Base-by-base conservation (phyloP, 176 grass and related monocot species). In the Dendrocalamus sinicus region DNA sequence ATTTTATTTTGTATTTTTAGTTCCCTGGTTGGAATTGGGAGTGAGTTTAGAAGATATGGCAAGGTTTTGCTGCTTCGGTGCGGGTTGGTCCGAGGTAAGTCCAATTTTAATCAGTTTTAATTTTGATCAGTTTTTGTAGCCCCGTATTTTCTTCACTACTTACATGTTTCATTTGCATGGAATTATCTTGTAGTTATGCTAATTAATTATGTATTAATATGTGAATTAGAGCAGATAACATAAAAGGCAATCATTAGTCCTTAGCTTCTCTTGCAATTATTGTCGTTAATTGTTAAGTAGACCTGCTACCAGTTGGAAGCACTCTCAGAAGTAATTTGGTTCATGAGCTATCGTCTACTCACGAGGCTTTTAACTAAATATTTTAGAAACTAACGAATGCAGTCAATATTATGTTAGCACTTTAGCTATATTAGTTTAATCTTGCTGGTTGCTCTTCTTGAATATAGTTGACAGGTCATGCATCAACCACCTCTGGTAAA, bases 401-500 rank as follows among this genome's bases (percentile, higher is more conserved):
- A 63, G 2, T 52, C 17, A 45, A 7, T 26, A 17, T 23, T 37
- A 58, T 72, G 19, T 48, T 77, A 72, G 12, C 65, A 48, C 46
- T 86, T 46, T 0, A 69, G 13, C 53, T 51, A 13, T 37, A 30
- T 22, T 30, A 0, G 22, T 30, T 60, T 70, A n/a, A 17, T 39
- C n/a, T 53, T 55, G 53, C 63, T 88, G 69, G 88, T 10, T 65
- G 15, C 54, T 81, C 53, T 81, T 44, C 32, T 72, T 89, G 24
- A 82, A 67, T 66, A 72, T 74, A 94, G 92, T 72, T 70, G 20
- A 16, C 79, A 32, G 86, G 89, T 39, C 86, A 72, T 57, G 63
- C 73, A 19, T 94, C 92, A 20, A 77, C 72, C 1, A 43, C 70
- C 22, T 84, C 90, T 75, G 91, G 89, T 37, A 93, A 88, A 86